Percentiles rank a stretch among this genome's conserved stretches.
Evolutionary conservation across 2,329 filamentous ascomycete species (phyloP).

Genomic region (Cladophialophora exuberans): DNA sequence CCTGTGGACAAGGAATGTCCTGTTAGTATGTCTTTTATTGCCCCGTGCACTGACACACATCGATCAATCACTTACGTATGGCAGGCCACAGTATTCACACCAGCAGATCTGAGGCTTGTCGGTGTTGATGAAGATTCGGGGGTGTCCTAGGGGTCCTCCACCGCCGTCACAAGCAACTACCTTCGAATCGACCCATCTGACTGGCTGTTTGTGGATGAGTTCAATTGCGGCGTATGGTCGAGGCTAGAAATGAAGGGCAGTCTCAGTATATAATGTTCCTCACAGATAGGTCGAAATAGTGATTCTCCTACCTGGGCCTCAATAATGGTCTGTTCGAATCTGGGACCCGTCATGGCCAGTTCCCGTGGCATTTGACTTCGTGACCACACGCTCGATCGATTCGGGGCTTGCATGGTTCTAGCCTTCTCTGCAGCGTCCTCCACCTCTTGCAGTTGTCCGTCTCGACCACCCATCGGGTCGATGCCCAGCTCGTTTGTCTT

Average conservation of each 20-base stretch:
- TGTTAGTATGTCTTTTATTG: constrained; percentile 2
- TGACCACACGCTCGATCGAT: constrained; percentile 80
- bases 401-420: constrained; percentile 78
- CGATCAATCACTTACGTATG: constrained; percentile 70
- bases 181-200: constrained; percentile 83
- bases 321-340: constrained; percentile 98
- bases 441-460: constrained; percentile 59
- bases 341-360: constrained; percentile 86
- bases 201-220: constrained; percentile 93
- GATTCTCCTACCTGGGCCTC: constrained; percentile 71
- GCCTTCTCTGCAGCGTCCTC: constrained; percentile 58
- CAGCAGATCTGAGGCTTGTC: constrained; percentile 92
- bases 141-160: constrained; percentile 86
- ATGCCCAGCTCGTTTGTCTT: constrained; percentile 62
- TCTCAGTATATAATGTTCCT: constrained; percentile 39
- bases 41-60: background rate
- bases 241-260: constrained; percentile 61
- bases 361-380: constrained; percentile 79
- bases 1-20: constrained; percentile 56
- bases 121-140: constrained; percentile 93
- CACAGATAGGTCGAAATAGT: background rate
- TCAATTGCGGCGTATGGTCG: constrained; percentile 89
- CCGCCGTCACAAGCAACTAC: constrained; percentile 89
- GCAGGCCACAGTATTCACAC: constrained; percentile 92
- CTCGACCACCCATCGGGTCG: constrained; percentile 52